Conservation (phyloP, 306 rosid genomes). For the Prunus davidiana region DNA sequence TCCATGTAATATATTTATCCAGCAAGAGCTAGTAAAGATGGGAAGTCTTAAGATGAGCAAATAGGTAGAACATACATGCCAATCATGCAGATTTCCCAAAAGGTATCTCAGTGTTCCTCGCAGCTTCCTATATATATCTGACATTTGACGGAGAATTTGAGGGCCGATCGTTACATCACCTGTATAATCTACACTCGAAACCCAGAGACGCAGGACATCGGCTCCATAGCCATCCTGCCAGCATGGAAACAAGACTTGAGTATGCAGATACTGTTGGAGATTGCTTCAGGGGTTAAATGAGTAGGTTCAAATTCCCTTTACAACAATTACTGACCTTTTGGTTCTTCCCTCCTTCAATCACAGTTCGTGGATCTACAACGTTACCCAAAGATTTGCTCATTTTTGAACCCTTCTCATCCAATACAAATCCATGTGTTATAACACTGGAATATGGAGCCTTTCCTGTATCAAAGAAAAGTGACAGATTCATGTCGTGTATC, state of each 20-base stretch:
- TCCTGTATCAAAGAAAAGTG: slow-evolving; percentile 53
- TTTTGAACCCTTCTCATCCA: slow-evolving; percentile 97
- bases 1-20: background rate
- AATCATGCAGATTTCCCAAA: slow-evolving; percentile 96
- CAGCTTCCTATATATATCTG: slow-evolving; percentile 89
- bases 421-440: slow-evolving; percentile 90
- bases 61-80: slow-evolving; percentile 57
- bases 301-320: slow-evolving; percentile 6
- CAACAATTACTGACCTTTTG: slow-evolving; percentile 57
- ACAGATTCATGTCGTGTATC: slow-evolving; percentile 23
- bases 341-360: slow-evolving; percentile 96
- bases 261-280: background rate
- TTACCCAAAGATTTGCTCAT: slow-evolving; percentile 99
- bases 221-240: slow-evolving; percentile 96
- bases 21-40: slow-evolving; percentile 4
- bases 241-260: slow-evolving; percentile 20
- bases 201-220: slow-evolving; percentile 96
- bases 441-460: slow-evolving; percentile 92
- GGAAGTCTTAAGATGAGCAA: slow-evolving; percentile 5
- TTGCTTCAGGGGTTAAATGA: slow-evolving; percentile 16
- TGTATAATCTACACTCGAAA: slow-evolving; percentile 96
- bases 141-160: slow-evolving; percentile 96
- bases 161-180: slow-evolving; percentile 85
- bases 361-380: slow-evolving; percentile 79
- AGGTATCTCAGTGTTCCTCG: slow-evolving; percentile 98